Evolutionary conservation across 345 rosid species (phyloP).

Genomic region (Murraya koenigii): DNA sequence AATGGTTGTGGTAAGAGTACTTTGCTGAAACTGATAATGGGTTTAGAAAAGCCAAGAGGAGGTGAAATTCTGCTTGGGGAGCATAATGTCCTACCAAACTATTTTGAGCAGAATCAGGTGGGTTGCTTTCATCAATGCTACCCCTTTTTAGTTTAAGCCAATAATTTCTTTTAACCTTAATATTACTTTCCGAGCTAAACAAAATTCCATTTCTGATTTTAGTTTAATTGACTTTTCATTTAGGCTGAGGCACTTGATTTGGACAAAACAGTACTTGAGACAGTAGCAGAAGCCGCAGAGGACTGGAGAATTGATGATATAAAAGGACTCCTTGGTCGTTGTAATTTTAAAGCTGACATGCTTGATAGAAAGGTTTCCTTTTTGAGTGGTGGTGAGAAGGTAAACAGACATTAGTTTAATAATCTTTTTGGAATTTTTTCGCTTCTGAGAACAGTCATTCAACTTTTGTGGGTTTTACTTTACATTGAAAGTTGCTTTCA

Average conservation of each 20-base stretch:
- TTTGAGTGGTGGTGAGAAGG: constrained; percentile 98
- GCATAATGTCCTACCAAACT: constrained; percentile 92
- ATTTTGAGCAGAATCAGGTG: constrained; percentile 99
- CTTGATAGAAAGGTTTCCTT: constrained; percentile 86
- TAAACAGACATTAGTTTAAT: constrained; percentile 4
- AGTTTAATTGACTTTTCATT: constrained; percentile 10
- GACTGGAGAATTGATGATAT: constrained; percentile 96
- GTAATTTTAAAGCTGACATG: constrained; percentile 96
- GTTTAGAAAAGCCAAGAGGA: constrained; percentile 57
- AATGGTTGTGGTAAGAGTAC: constrained; percentile 98
- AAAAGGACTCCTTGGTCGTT: constrained; percentile 95
- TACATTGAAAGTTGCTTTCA: background rate
- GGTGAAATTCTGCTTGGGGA: constrained; percentile 86
- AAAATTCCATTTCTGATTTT: background rate
- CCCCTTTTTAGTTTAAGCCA: background rate
- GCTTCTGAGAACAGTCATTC: background rate
- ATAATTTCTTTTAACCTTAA: background rate
- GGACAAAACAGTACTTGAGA: constrained; percentile 82
- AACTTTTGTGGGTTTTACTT: background rate
- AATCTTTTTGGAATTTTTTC: background rate
- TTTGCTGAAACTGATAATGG: constrained; percentile 81
- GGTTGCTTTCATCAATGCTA: constrained; percentile 3
- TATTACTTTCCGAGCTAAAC: background rate
- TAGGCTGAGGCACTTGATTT: constrained; percentile 97
- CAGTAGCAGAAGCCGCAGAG: constrained; percentile 83